Evolutionary conservation across 23 red algal genomes (phyloP).

Genomic region (Gracilaria vermiculophylla): DNA sequence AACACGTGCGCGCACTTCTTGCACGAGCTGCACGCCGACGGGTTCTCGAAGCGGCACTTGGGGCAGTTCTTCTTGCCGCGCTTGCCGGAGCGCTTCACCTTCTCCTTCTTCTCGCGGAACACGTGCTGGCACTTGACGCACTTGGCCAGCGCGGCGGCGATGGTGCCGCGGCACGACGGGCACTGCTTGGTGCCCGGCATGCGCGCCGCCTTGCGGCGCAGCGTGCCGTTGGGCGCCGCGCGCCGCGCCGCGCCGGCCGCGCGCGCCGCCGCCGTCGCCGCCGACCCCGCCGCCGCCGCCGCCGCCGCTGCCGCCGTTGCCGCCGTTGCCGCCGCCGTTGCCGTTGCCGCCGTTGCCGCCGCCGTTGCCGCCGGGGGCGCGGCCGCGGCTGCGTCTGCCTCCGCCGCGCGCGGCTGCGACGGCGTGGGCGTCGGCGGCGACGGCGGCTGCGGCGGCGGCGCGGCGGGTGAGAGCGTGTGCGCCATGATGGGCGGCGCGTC

Average conservation of each 20-base stretch:
- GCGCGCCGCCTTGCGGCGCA: constrained; percentile 21
- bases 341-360: too few species aligned
- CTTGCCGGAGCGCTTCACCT: constrained; percentile 73
- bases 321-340: too few species aligned
- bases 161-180: constrained; percentile 47
- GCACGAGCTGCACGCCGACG: constrained; percentile 64
- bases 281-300: too few species aligned
- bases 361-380: too few species aligned
- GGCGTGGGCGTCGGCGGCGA: too few species aligned
- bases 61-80: constrained; percentile 79
- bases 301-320: too few species aligned
- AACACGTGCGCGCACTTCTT: constrained; percentile 66
- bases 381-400: too few species aligned
- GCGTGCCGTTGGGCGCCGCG: background rate
- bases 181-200: constrained; percentile 72
- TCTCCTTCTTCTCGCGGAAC: constrained; percentile 82
- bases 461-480: too few species aligned
- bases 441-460: too few species aligned
- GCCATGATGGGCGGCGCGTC: too few species aligned
- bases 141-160: constrained; percentile 62
- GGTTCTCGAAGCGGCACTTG: constrained; percentile 74
- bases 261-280: too few species aligned
- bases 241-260: background rate
- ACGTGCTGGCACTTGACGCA: constrained; percentile 51
- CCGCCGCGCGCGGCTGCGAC: too few species aligned